Percentiles rank a stretch among this genome's conserved stretches.
These are phyloP conservation scores for Botrytis byssoidea DNA, from an alignment of 2,329 filamentous ascomycete species.

Conservation along the genomic window DNA sequence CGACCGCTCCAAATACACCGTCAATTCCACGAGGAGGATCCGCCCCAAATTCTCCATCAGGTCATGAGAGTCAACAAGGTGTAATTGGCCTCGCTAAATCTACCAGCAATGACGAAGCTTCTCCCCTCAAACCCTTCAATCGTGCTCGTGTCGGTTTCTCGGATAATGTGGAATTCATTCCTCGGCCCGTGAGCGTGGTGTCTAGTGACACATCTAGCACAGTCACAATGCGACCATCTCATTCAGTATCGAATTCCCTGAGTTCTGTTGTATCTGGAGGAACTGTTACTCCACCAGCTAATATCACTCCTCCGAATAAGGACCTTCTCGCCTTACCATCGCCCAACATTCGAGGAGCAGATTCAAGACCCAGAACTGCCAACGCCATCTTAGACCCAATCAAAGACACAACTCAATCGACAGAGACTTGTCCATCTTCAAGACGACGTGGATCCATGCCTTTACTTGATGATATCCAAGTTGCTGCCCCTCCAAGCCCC, in stretches of 20 bases:
- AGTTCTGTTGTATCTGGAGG: conserved; percentile 72
- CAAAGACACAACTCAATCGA: conserved; percentile 40
- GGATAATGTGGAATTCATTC: conserved; percentile 79
- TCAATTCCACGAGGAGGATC: conserved; percentile 32
- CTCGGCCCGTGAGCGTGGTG: conserved; percentile 76
- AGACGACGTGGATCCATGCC: conserved; percentile 59
- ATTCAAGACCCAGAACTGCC: conserved; percentile 66
- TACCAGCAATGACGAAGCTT: conserved; percentile 11
- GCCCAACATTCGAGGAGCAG: conserved; percentile 44
- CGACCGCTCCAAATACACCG: conserved; percentile 25
- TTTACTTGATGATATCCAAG: conserved; percentile 44
- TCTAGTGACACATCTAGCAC: conserved; percentile 84
- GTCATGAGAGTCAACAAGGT: conserved; percentile 21
- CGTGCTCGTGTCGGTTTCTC: conserved; percentile 77
- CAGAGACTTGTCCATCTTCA: conserved; percentile 36
- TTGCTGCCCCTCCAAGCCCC: conserved; percentile 37
- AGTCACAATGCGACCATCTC: conserved; percentile 61
- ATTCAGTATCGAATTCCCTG: conserved; percentile 70
- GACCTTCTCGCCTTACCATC: conserved; percentile 42
- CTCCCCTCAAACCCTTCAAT: conserved; percentile 37
- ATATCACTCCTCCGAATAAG: conserved; percentile 37
- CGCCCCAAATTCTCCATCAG: conserved; percentile 47
- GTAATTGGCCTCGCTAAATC: not conserved
- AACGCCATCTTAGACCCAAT: conserved; percentile 59
- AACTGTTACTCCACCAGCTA: conserved; percentile 37